Base-by-base conservation (phyloP, 495 filamentous ascomycete species). In the Polyplosphaeria fusca region DNA sequence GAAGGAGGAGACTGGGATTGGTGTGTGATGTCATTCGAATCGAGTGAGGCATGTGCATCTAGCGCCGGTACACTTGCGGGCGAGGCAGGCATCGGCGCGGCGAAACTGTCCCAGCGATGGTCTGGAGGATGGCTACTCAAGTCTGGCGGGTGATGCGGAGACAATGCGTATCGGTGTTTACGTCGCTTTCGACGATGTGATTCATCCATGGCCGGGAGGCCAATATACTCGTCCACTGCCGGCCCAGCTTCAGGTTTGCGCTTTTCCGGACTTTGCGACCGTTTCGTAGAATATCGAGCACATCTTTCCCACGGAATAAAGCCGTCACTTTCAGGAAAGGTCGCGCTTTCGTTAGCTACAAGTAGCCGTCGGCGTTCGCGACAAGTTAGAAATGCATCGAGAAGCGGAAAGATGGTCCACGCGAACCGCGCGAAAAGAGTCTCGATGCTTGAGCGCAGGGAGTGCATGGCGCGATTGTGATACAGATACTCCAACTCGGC, bases 291-390 rank as follows among this genome's bases (percentile, higher is more conserved):
- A 35, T 9, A 35, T 35, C n/a, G 30, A n/a, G 30, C 30, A n/a
- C 30, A 35, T 35, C 30, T 35, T 35, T 35, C 30, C 30, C 30
- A 35, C 30, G 30, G n/a, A n/a, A n/a, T n/a, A n/a, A 35, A 35
- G n/a, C 30, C 30, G 30, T 35, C 30, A 7, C n/a, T 35, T 7
- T 35, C 30, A 9, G n/a, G n/a, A 35, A 35, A n/a, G n/a, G 30
- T 7, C n/a, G 9, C 30, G n/a, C n/a, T 35, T 35, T 35, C 30
- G n/a, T 7, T 35, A n/a, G 30, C 30, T n/a, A 35, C 9, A 35
- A 35, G 42, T 4, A 45, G 4, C 42, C 42, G 7, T 43, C 39
- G 39, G 18, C 39, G 39, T 43, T 43, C 39, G 39, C 39, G 39
- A 43, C 39, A 5, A 43, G 39, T 43, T 43, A 43, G 30, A 35